Evolutionary conservation across 306 rosid species (phyloP), one percentile per base, ranked within the genome.

Genomic region (Cicer bijugum): DNA sequence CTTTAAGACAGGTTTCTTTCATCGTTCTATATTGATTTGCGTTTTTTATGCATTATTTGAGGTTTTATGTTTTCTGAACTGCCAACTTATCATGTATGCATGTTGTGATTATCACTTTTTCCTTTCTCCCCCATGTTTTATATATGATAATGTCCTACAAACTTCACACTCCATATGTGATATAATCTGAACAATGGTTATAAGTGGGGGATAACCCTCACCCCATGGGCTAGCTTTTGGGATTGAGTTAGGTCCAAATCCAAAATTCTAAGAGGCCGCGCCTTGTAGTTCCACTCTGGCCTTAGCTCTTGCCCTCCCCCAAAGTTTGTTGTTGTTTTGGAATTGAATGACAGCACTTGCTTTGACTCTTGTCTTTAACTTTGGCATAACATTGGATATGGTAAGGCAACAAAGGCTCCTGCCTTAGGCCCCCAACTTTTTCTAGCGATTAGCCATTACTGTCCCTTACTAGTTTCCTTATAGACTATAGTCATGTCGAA

Each of bases 1-100:
- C 98, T 75, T 65, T 91, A 66, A 87, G 76, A 85, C 98, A 88
- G 98, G 98, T 94, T 57, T 63, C 37, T 12, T 53, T 38, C 51
- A 67, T 14, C 52, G 75, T 71, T 53, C 60, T 57, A 38, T 8
- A 16, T 47, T 75, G 55, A 10, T 39, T 9, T 69, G n/a, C 16
- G 66, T 47, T 33, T 72, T 19, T 35, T 35, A 67, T 67, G 59
- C 72, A 59, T 8, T 42, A 52, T 69, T 47, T 1, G 14, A 52
- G 52, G 17, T 72, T 78, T 33, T 75, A 38, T 56, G 67, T 71
- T 75, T 35, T 50, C 73, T 66, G 58, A 72, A 44, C 69, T 58
- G 37, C 78, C 53, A 58, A 75, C 65, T 69, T 66, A 38, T 11
- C 64, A 42, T 75, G 42, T 52, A 70, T 56, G 51, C 60, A 14